These are phyloP conservation scores for Scheffersomyces lignicola DNA, from an alignment of 1,139 yeast genomes.

Conservation along the genomic window DNA sequence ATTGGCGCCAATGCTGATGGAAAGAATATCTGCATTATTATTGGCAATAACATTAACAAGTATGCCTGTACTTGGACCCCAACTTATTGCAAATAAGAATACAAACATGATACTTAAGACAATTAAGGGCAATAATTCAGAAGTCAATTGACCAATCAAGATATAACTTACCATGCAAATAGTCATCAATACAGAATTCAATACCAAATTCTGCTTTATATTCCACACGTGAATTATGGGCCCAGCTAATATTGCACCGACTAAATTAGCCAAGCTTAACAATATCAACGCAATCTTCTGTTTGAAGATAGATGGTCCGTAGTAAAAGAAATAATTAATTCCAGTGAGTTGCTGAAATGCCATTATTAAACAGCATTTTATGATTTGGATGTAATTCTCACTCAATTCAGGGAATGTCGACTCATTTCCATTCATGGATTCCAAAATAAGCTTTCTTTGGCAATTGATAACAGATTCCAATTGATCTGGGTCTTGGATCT, in stretches of 20 bases:
- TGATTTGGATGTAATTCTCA: constrained; percentile 5
- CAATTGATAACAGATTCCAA: constrained; percentile 2
- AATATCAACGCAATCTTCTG: constrained; percentile 10
- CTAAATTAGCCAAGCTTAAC: constrained; percentile 17
- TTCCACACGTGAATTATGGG: constrained; percentile 11
- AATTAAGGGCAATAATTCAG: constrained; percentile 4
- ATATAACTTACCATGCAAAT: constrained; percentile 16
- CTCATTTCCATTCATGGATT: no score
- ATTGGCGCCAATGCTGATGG: constrained; percentile 22
- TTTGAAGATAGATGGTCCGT: constrained; percentile 22
- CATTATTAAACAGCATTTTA: constrained; percentile 22
- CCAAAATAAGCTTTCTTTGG: constrained; percentile 1
- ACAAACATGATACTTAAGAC: constrained; percentile 17
- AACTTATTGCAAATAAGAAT: constrained; percentile 26
- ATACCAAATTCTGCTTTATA: constrained; percentile 9
- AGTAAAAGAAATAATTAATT: constrained; percentile 35
- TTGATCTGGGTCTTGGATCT: not conserved
- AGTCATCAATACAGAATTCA: constrained; percentile 16
- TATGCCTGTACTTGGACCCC: constrained; percentile 38
- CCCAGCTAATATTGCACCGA: constrained; percentile 17
- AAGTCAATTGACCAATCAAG: constrained; percentile 11
- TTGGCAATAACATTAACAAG: constrained; percentile 23
- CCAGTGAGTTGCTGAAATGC: constrained; percentile 36
- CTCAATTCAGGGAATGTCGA: not conserved
- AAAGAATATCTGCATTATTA: constrained; percentile 20